Evolutionary conservation across 139 green algal species (phyloP).

Genomic region (Helicosporidium sp.): DNA sequence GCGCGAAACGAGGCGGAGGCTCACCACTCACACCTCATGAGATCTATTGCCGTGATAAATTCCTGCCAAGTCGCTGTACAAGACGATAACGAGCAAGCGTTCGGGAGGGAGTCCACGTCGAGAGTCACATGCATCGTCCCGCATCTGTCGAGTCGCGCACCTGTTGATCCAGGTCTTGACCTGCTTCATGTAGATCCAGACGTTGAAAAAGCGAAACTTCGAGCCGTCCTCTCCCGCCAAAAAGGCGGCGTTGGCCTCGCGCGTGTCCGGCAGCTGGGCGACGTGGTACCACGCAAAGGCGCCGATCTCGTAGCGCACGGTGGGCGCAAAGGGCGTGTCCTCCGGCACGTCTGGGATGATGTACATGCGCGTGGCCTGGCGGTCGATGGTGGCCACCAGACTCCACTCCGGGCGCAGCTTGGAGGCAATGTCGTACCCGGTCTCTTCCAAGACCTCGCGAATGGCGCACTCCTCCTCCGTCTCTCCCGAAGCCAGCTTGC

Average conservation of each 20-base stretch:
- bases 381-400: constrained; percentile 34
- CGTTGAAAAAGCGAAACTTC: too few relatives aligned
- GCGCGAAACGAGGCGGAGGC: too few relatives aligned
- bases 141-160: too few relatives aligned
- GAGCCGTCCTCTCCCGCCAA: too few relatives aligned
- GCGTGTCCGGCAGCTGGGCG: constrained; percentile 25
- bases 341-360: constrained; percentile 42
- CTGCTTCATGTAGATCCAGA: too few relatives aligned
- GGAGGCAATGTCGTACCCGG: constrained; percentile 36
- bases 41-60: too few relatives aligned
- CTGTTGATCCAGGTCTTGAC: too few relatives aligned
- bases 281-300: constrained; percentile 58
- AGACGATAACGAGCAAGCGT: too few relatives aligned
- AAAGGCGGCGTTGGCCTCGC: constrained; percentile 1
- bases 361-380: constrained; percentile 52
- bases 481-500: constrained; percentile 76
- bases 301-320: constrained; percentile 46
- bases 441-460: constrained; percentile 75
- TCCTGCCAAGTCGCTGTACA: too few relatives aligned
- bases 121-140: too few relatives aligned
- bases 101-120: too few relatives aligned
- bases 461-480: constrained; percentile 53
- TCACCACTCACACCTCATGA: too few relatives aligned
- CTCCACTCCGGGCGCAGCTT: constrained; percentile 28
- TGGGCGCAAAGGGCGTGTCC: constrained; percentile 41